A percentile compares a stretch with the other conserved stretches of the same genome.
phyloP scores from a whole-genome alignment of 805 yeast genomes.

The Nakazawaea wickerhamii region DNA sequence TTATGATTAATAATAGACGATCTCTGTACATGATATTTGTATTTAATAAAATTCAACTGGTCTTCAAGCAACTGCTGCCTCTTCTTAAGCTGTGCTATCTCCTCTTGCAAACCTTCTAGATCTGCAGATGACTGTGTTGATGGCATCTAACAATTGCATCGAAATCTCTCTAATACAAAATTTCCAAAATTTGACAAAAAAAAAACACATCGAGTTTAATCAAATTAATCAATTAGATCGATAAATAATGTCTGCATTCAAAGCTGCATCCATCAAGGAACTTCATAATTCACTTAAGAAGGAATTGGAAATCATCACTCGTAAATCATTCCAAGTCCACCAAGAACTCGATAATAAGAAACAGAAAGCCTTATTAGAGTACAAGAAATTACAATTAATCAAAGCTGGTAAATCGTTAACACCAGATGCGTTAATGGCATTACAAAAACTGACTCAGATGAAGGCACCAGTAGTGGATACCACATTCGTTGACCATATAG shows the following conservation, averaged over 20 bases:
- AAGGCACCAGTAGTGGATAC: constrained; percentile 25
- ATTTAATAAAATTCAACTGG: constrained; percentile 6
- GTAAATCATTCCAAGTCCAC: constrained; percentile 32
- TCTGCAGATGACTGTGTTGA: background rate
- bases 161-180: too few species aligned
- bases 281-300: constrained; percentile 21
- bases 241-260: background rate
- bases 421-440: constrained; percentile 26
- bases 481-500: constrained; percentile 22
- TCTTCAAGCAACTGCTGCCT: background rate
- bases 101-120: background rate
- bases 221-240: background rate
- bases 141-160: background rate
- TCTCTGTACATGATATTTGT: constrained; percentile 3
- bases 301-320: constrained; percentile 35
- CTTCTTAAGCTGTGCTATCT: background rate
- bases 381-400: constrained; percentile 41
- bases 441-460: constrained; percentile 27
- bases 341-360: constrained; percentile 36
- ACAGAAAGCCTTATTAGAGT: constrained; percentile 40
- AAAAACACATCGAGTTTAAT: background rate
- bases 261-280: background rate
- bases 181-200: background rate
- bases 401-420: constrained; percentile 30
- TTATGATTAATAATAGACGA: background rate